phyloP scores from a whole-genome alignment of 257 asterid genomes.

The Solanum chiquidenum region DNA sequence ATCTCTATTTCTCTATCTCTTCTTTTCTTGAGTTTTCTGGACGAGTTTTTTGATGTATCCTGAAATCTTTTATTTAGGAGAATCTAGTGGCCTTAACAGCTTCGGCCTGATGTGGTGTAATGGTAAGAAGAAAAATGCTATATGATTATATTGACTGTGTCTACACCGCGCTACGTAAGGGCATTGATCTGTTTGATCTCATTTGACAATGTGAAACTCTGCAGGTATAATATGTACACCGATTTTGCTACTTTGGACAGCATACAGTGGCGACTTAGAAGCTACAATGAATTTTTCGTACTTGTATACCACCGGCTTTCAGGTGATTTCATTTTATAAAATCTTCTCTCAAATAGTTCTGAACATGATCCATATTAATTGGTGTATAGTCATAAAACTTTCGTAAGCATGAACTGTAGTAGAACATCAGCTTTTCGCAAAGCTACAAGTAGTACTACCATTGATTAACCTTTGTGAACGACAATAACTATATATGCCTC shows the following conservation, averaged over 20 bases:
- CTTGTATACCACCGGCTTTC: constrained; percentile 2
- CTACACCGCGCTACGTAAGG: not conserved
- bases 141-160: not conserved
- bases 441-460: not conserved
- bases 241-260: constrained; percentile 4
- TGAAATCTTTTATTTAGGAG: not conserved
- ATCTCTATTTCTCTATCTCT: not conserved
- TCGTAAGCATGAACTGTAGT: not conserved
- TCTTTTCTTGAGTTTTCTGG: not conserved
- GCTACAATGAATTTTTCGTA: not conserved
- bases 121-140: not conserved
- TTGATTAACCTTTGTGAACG: not conserved
- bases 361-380: not conserved
- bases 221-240: constrained; percentile 9
- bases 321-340: not conserved
- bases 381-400: not conserved
- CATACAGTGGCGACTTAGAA: not conserved
- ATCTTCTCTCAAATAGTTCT: not conserved
- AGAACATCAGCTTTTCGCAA: not conserved
- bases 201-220: not conserved
- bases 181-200: not conserved
- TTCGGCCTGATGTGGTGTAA: constrained; percentile 13
- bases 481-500: not conserved
- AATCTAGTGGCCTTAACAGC: constrained; percentile 8
- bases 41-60: not conserved